Base-by-base conservation (phyloP, 768 basidiomycete species). In the Calvatia gigantea region DNA sequence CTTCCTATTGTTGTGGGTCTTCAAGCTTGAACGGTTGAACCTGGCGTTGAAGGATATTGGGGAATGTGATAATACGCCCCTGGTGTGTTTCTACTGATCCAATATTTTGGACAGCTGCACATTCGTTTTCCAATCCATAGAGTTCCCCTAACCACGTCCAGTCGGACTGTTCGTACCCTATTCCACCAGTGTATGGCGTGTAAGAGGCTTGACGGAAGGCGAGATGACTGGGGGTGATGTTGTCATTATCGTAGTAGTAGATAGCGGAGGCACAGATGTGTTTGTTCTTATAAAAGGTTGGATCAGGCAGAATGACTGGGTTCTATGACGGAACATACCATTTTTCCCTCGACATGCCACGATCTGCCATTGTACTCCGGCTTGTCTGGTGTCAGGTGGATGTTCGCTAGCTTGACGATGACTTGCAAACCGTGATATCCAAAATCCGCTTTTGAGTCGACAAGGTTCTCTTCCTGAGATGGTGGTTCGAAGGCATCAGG, bases 31-130 rank as follows among this genome's bases (percentile, higher is more conserved):
- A 76, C 6, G 73, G 65, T 31, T 62, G 56, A 1, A 75, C 69
- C 29, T 62, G 62, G 58, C 75, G 73, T 56, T 75, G 74, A 15
- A 69, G 67, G 25, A 71, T 57, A 59, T 75, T 75, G 17, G 73
- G 72, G 56, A 71, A 73, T 2, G 63, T 65, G 42, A 74, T 57
- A 32, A 65, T 53, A 4, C 72, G 61, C 6, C 65, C 67, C n/a
- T 64, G 58, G 4, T 48, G 53, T 4, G 73, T 68, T 8, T 57
- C 50, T 23, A 75, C 60, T 2, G 54, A 21, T 1, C 73, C 73
- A n/a, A 70, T 33, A 9, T 62, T 41, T 57, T 66, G 61, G 2
- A 69, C 43, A 0, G 54, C 53, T 23, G 60, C 28, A 4, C 41
- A 63, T 12, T 57, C 45, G 41, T 64, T 59, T 11, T 60, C 31